Base-by-base conservation (phyloP, 768 basidiomycete species). In the Suillus decipiens region DNA sequence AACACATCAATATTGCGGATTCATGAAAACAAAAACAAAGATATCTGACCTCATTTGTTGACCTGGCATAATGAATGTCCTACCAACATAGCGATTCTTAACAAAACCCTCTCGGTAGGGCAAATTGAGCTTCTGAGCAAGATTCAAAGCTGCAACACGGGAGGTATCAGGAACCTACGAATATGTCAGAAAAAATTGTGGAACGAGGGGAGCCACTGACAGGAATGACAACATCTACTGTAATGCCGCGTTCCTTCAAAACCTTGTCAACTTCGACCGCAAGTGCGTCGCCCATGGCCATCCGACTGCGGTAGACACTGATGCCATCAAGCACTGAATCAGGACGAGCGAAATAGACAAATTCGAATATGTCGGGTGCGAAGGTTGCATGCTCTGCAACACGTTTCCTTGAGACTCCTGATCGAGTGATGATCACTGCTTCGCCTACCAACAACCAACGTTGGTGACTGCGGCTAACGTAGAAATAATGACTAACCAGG, bases 51-150 rank as follows among this genome's bases (percentile, higher is more conserved):
- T 86, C 88, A 94, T 91, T 75, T 93, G 90, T 73, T 99, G 97
- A 28, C 96, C 97, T 9, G 97, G 96, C 97, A 99, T 99, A 77
- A 99, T 99, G 75, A 99, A 99, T 0, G 97, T 99, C 67, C 97
- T 81, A 3, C 96, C 97, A 37, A 99, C 95, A 77, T 99, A 99
- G 39, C 97, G 88, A 75, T 99, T 99, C 81, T 99, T 99, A 69
- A 99, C 87, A 75, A 99, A 99, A 1, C 97, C 97, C 78, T 99
- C 97, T 53, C 97, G 87, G 76, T 99, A 99, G 4, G 97, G 96
- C 37, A 99, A 80, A 8, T 84, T 73, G 48, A 99, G 81, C 70
- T 88, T 90, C 74, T 99, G 96, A 22, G 97, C 97, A 43, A 97
- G 79, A 73, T 99, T 96, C 64, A 99, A 78, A 9, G 97, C 97